Evolutionary conservation across 108 stramenopile species (phyloP), one percentile per base, ranked within the genome.

Genomic region (Cyclotella sp.): DNA sequence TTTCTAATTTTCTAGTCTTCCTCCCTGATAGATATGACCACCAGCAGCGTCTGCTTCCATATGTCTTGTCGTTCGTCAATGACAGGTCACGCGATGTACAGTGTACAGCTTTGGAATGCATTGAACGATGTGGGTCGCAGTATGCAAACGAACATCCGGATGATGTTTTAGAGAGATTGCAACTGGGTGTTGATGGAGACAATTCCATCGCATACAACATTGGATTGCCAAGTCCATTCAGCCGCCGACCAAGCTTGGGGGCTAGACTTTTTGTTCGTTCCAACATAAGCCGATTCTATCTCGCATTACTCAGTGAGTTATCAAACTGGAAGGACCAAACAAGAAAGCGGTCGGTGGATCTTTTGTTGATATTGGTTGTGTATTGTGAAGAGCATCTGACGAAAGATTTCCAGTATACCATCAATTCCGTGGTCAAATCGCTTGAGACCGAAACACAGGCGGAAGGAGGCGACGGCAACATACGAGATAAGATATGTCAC

Each of bases 21-120:
- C 90, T 93, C 19, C 88, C 90, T 21, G 93, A 95, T 70, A 79
- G 90, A 57, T 84, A 79, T 57, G 92, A 95, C 72, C 89, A 91
- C 66, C 85, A 92, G 63, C 87, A 88, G 16, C 85, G 94, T 16
- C 84, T 95, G 28, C 75, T 95, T 29, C 92, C 94, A 0, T 95
- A 93, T 61, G 47, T 95, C 0, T 57, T 95, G 47, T 76, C 80
- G n/a, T 87, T 90, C 42, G 34, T 86, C 42, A 86, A 82, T 47
- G 94, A 95, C 54, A 76, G 45, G 0, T 39, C 58, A 9, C 39
- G 69, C 49, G 70, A 24, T 0, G 57, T 81, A 9, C 67, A 76
- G 29, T 14, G 43, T 16, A 19, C 19, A 16, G 87, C 87, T 18
- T 53, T 76, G 72, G 45, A 61, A 14, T 74, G 84, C 67, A 73